Evolutionary conservation across 306 rosid genomes (phyloP), one percentile per base, ranked within the genome.

Genomic region (Alnus rubra): DNA sequence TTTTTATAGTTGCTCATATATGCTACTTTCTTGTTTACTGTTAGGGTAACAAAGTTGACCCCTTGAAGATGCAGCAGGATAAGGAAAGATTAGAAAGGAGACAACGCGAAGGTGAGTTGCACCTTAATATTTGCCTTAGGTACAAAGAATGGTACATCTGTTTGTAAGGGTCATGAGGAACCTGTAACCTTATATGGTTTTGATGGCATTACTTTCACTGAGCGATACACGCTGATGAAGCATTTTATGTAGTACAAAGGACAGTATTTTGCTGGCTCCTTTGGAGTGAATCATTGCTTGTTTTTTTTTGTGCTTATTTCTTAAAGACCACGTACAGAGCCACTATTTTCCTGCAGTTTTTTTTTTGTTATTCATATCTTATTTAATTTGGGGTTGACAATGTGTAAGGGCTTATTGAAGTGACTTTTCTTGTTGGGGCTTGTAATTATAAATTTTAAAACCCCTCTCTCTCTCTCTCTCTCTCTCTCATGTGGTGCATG

Each of bases 41-140:
- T 13, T 52, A 95, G 98, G 94, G 94, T 75, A 89, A 87, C 76
- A 91, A 77, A 88, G 74, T 75, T 45, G 92, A 95, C 83, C 89
- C 89, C 70, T 33, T 82, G 78, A 92, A 85, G 85, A 58, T 92
- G 89, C 90, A 80, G 82, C 92, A 79, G 75, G 96, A 95, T 63
- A 92, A 86, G 86, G 90, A 87, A 65, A 89, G 86, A 77, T 72
- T 92, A 84, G 97, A 88, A 81, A 89, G 85, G 85, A 83, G 78
- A 82, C 98, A 91, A 73, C 86, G 83, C 56, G 97, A 95, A 92
- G 98, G 98, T 95, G 82, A 84, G 72, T 81, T 42, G 47, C 67
- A 14, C 73, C 3, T 13, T 70, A 47, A 81, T 78, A 52, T 9
- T 0, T 70, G 18, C 19, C 69, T 33, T 28, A 28, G 2, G 31